Evolutionary conservation across 192 early-diverging fungal species (phyloP), one percentile per base, ranked within the genome.

Genomic region (Coemansia sp.): DNA sequence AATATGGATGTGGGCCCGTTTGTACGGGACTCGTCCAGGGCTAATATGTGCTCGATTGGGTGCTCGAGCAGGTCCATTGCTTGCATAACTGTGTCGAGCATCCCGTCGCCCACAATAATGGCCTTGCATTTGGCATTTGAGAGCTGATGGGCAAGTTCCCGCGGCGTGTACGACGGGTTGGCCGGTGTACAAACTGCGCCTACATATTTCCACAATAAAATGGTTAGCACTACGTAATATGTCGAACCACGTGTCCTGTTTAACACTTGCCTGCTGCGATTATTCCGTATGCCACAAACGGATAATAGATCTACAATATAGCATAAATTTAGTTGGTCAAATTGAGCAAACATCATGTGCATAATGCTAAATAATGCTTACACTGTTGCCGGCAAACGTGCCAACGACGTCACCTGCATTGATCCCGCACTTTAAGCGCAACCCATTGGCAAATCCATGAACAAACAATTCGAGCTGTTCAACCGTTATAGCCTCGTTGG

Each of bases 111-210:
- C 17, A 87, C 89, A 14, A 96, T 72, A 24, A 94, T 75, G 10
- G 72, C 74, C 32, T 77, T 84, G 61, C 92, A 91, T 19, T 79
- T 75, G 3, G 88, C 87, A 59, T 93, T 89, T 2, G 75, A 57
- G 45, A 97, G 75, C 70, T 96, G 94, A 62, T 91, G 85, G 2
- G 87, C 84, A 5, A 95, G 82, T 59, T 98, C 95, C 32, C 76
- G 69, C 41, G 83, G 76, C 10, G 89, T 93, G 75, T 97, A 97
- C 21, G 82, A 71, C 50, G 93, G 92, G 69, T 94, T 97, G 38
- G 85, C 85, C 5, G 88, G 86, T 2, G 91, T 88, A 52, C 92
- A 84, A 1, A 85, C 77, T 32, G 85, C 85, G 25, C 90, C 41
- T 45, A 45, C 14, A 41, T 15, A 4, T 45, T 10, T 45, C 5